phyloP scores from a whole-genome alignment of 345 rosid species.

The Eutrema yunnanense region DNA sequence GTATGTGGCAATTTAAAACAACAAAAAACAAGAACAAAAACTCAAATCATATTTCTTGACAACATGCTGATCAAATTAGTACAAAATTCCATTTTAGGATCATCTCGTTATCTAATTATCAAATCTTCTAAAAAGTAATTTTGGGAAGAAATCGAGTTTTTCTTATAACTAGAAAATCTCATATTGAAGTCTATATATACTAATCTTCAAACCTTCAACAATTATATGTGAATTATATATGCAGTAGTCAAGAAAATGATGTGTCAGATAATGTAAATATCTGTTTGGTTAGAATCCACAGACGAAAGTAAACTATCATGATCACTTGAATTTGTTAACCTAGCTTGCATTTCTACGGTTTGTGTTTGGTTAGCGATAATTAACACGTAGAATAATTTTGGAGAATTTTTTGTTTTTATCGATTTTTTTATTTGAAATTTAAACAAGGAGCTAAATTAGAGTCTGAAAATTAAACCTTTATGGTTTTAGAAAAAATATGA shows the following conservation, averaged over 20 bases:
- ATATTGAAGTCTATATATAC: background rate
- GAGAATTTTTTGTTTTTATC: background rate
- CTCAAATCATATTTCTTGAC: slow-evolving; percentile 5
- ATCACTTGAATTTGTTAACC: background rate
- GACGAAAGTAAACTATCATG: background rate
- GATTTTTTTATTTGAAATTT: background rate
- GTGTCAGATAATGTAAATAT: background rate
- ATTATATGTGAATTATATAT: background rate
- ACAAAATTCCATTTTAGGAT: background rate
- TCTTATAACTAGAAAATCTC: background rate
- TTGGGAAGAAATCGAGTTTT: background rate
- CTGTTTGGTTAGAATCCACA: background rate
- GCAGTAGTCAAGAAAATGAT: background rate
- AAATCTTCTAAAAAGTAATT: background rate
- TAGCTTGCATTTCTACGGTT: background rate
- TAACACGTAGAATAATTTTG: background rate
- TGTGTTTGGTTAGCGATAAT: background rate
- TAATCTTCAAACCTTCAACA: background rate
- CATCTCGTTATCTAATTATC: background rate
- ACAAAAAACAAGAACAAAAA: background rate
- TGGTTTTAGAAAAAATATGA: background rate
- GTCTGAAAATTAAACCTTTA: background rate
- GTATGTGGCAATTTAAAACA: slow-evolving; percentile 6
- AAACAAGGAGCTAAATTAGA: background rate
- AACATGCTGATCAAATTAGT: background rate